Conservation (phyloP, 2,329 filamentous ascomycete genomes). For the Beauveria sp. region DNA sequence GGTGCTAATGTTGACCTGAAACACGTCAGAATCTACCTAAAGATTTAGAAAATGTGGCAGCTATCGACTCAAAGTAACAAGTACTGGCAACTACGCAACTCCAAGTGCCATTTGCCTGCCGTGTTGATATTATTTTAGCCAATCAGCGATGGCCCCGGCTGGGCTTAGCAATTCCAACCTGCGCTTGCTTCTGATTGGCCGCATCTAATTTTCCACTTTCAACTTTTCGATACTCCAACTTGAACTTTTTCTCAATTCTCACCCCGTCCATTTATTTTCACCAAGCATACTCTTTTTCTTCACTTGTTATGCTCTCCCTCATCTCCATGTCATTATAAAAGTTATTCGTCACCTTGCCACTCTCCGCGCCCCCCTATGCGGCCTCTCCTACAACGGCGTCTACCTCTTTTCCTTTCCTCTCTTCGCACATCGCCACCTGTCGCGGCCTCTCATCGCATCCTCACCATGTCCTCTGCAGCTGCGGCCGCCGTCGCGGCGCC, state of each 20-base stretch:
- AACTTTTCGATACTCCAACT: constrained; percentile 1
- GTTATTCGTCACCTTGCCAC: too few species aligned
- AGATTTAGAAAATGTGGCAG: too few species aligned
- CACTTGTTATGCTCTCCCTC: background rate
- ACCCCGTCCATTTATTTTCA: background rate
- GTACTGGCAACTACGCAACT: too few species aligned
- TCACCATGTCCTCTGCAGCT: background rate
- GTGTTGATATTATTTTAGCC: background rate
- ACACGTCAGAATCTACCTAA: too few species aligned
- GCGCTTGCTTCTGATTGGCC: constrained; percentile 1
- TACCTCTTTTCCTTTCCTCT: background rate
- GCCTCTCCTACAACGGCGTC: background rate
- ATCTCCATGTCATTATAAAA: background rate
- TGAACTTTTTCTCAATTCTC: background rate
- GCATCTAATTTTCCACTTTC: background rate
- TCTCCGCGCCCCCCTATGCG: background rate
- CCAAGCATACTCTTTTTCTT: background rate
- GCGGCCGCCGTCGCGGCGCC: background rate
- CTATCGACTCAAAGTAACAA: too few species aligned
- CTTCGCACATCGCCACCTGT: background rate
- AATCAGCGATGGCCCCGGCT: background rate
- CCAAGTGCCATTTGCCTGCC: too few species aligned
- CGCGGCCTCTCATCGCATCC: background rate
- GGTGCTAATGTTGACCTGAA: too few species aligned
- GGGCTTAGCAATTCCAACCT: background rate